Conservation (phyloP, 2,329 filamentous ascomycete species). For the Ascomycota sp. region DNA sequence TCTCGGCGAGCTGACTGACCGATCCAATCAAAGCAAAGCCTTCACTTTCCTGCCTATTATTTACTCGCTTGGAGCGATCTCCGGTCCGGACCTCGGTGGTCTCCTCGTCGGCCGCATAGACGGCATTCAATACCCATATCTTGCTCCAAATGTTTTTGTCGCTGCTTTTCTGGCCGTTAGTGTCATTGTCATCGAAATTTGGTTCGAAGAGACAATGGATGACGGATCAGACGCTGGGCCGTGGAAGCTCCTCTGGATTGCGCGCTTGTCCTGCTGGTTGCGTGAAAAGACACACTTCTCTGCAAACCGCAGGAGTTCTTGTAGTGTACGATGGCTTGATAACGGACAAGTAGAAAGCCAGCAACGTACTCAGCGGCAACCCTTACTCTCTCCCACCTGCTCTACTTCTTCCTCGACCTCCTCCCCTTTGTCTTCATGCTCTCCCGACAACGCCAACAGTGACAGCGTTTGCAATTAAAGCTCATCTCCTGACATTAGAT, state of each 20-base stretch:
- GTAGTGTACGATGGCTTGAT: constrained; percentile 19
- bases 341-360: background rate
- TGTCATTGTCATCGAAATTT: constrained; percentile 53
- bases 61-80: constrained; percentile 89
- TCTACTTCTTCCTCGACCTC: constrained; percentile 6
- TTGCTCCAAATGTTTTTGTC: constrained; percentile 64
- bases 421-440: background rate
- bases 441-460: constrained; percentile 3
- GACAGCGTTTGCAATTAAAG: constrained; percentile 5
- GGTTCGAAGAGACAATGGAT: constrained; percentile 60
- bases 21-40: constrained; percentile 79
- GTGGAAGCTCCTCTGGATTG: constrained; percentile 14
- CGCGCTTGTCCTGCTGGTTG: constrained; percentile 10
- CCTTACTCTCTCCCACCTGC: constrained; percentile 9
- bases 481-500: too few relatives aligned
- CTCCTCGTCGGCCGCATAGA: constrained; percentile 46
- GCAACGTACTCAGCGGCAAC: constrained; percentile 5
- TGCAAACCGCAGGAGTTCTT: constrained; percentile 10
- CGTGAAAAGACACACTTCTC: constrained; percentile 2
- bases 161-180: constrained; percentile 53
- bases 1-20: constrained; percentile 82
- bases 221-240: constrained; percentile 7
- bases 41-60: constrained; percentile 91
- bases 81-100: constrained; percentile 79
- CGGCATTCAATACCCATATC: constrained; percentile 51